Conservation (phyloP, 371 early-diverging fungal genomes). For the Rozella allomycis region DNA sequence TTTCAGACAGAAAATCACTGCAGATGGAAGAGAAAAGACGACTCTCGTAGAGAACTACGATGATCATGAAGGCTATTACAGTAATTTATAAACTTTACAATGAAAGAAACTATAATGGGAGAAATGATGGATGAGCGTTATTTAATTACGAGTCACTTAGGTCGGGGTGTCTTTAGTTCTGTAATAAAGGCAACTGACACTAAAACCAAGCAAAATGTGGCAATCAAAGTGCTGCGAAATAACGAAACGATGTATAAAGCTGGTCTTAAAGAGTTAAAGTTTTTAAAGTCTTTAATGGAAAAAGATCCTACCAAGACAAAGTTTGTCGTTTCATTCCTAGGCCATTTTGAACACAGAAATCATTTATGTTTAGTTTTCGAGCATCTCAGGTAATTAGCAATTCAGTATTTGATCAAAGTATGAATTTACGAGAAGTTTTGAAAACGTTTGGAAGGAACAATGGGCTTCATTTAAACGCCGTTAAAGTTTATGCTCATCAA, state of each 20-base stretch:
- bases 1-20: slow-evolving; percentile 4
- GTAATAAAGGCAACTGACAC: slow-evolving; percentile 74
- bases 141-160: slow-evolving; percentile 53
- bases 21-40: slow-evolving; percentile 1
- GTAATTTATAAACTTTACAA: slow-evolving; percentile 19
- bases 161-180: slow-evolving; percentile 81
- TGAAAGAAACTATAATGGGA: slow-evolving; percentile 47
- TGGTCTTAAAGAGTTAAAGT: slow-evolving; percentile 68
- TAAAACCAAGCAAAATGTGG: slow-evolving; percentile 49
- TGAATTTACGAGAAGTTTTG: slow-evolving; percentile 76
- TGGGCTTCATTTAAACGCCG: slow-evolving; percentile 76
- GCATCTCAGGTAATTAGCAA: slow-evolving; percentile 32
- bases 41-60: slow-evolving; percentile 71
- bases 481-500: slow-evolving; percentile 74
- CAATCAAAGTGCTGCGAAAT: slow-evolving; percentile 82
- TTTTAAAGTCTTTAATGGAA: slow-evolving; percentile 53
- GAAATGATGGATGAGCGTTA: slow-evolving; percentile 71
- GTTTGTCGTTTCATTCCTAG: slow-evolving; percentile 55
- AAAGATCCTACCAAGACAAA: slow-evolving; percentile 67
- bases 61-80: slow-evolving; percentile 88
- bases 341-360: slow-evolving; percentile 67
- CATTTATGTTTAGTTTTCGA: slow-evolving; percentile 90
- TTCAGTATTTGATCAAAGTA: slow-evolving; percentile 13
- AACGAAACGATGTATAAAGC: slow-evolving; percentile 84
- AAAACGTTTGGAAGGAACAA: slow-evolving; percentile 80